These are phyloP conservation scores for Irpex sp. DNA, from an alignment of 1,284 basidiomycete genomes.

Conservation along the genomic window DNA sequence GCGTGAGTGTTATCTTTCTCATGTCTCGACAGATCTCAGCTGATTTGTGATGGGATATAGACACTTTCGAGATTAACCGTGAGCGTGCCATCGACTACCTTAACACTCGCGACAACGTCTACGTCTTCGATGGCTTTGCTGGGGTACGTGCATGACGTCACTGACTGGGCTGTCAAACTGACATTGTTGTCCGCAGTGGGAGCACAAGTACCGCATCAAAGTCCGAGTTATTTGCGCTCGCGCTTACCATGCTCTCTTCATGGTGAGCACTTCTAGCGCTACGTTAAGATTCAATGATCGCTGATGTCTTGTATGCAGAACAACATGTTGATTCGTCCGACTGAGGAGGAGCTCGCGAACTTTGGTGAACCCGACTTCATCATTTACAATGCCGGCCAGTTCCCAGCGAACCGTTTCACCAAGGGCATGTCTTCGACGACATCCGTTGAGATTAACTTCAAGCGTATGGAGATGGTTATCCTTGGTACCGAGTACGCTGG, in stretches of 20 bases:
- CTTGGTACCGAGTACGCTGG: slow-evolving; percentile 99
- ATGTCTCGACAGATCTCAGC: slow-evolving; percentile 6
- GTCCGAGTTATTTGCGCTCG: slow-evolving; percentile 98
- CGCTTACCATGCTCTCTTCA: slow-evolving; percentile 99
- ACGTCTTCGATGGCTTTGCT: slow-evolving; percentile 97
- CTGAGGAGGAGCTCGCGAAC: slow-evolving; percentile 88
- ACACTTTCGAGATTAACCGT: slow-evolving; percentile 99
- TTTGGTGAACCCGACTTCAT: slow-evolving; percentile 99
- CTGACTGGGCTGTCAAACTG: neutral
- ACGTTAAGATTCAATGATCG: slow-evolving; percentile 6
- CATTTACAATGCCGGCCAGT: slow-evolving; percentile 99
- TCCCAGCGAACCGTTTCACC: slow-evolving; percentile 99
- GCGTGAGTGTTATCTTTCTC: slow-evolving; percentile 48
- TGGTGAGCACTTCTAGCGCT: slow-evolving; percentile 55
- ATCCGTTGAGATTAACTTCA: slow-evolving; percentile 99
- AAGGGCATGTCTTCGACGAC: slow-evolving; percentile 99
- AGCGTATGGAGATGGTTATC: slow-evolving; percentile 99
- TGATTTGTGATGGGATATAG: slow-evolving; percentile 34
- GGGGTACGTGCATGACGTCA: slow-evolving; percentile 51
- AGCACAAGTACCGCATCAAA: slow-evolving; percentile 99
- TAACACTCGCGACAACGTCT: slow-evolving; percentile 98
- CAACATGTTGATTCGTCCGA: slow-evolving; percentile 99
- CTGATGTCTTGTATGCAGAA: slow-evolving; percentile 49
- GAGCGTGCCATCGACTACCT: slow-evolving; percentile 99
- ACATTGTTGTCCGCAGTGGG: slow-evolving; percentile 64